These are phyloP conservation scores for Fusarium caatingaense DNA, from an alignment of 2,329 filamentous ascomycete species.

Conservation along the genomic window DNA sequence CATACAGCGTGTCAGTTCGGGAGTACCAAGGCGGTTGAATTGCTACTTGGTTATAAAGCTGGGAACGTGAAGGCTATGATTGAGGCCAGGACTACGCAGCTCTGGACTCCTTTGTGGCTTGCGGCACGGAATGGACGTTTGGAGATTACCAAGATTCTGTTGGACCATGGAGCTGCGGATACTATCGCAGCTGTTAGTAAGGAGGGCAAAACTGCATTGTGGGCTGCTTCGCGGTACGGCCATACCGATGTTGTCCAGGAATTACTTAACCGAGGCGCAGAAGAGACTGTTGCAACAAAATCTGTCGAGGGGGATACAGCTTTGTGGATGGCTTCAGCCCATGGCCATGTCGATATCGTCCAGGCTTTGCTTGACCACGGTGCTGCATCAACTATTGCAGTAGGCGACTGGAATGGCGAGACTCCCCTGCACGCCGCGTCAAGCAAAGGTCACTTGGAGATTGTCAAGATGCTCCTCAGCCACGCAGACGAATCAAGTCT, in stretches of 20 bases:
- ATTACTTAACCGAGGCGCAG: not conserved
- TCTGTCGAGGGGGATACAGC: not conserved
- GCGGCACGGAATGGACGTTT: not conserved
- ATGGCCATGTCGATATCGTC: not conserved
- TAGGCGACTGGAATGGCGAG: not conserved
- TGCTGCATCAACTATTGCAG: not conserved
- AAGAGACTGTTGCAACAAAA: not conserved
- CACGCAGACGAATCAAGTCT: not conserved
- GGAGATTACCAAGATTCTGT: not conserved
- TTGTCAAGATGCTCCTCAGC: not conserved
- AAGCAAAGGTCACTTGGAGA: accelerated
- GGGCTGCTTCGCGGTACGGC: not conserved
- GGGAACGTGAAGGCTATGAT: not conserved
- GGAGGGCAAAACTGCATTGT: not conserved
- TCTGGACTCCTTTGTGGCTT: not conserved
- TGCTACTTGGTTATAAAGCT: not conserved
- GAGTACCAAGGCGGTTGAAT: accelerated
- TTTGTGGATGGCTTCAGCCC: not conserved
- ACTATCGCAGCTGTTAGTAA: not conserved
- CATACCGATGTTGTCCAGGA: not conserved
- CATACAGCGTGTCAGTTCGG: accelerated
- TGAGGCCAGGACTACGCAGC: not conserved
- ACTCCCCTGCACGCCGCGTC: not conserved
- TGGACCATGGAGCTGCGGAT: not conserved
- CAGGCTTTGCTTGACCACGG: not conserved